Conservation (phyloP, 257 asterid genomes). For the Ilex asprella region DNA sequence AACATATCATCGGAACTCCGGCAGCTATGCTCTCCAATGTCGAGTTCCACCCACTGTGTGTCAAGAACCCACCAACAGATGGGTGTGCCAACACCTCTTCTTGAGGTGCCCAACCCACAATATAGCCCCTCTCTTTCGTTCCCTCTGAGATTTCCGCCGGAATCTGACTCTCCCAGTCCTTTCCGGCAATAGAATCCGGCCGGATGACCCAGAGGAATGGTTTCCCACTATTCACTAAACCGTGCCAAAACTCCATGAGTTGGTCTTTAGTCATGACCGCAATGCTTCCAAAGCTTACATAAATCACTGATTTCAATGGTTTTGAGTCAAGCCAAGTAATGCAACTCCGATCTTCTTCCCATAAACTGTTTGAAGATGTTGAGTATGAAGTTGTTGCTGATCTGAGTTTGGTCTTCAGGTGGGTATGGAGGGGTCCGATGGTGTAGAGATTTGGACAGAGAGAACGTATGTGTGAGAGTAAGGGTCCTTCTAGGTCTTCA, state of each 20-base stretch:
- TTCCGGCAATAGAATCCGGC: conserved; percentile 32
- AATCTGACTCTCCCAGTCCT: conserved; percentile 8
- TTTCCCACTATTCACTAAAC: conserved; percentile 36
- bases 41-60: conserved; percentile 59
- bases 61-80: conserved; percentile 31
- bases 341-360: conserved; percentile 41
- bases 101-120: conserved; percentile 53
- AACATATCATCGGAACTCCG: conserved; percentile 50
- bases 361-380: conserved; percentile 24
- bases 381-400: neutral
- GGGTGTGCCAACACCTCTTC: conserved; percentile 43
- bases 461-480: conserved; percentile 35
- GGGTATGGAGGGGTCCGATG: conserved; percentile 61
- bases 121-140: conserved; percentile 27
- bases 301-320: conserved; percentile 33
- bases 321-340: conserved; percentile 43
- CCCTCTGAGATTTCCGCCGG: conserved; percentile 26
- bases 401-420: conserved; percentile 17
- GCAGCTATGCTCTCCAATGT: conserved; percentile 33
- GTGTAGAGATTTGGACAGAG: conserved; percentile 42
- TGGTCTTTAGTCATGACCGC: conserved; percentile 24
- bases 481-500: conserved; percentile 50
- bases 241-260: conserved; percentile 45
- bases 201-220: conserved; percentile 50
- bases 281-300: conserved; percentile 53